Conservation (phyloP, 495 filamentous ascomycete genomes). For the Poronia punctata region DNA sequence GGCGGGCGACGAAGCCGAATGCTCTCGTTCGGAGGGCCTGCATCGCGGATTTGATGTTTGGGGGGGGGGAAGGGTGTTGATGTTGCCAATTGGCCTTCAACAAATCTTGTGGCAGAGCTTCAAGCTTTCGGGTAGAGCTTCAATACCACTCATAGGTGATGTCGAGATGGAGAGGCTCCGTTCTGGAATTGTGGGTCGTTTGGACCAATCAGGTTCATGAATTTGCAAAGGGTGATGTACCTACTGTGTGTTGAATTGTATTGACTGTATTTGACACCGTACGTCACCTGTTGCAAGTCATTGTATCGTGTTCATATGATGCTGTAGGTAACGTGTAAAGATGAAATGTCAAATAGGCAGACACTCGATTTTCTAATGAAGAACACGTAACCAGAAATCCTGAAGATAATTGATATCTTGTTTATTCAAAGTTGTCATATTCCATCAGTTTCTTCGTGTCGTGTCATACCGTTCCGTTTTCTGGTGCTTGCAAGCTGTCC, state of each 20-base stretch:
- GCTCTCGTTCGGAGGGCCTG: slow-evolving; percentile 39
- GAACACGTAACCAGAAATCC: too few relatives aligned
- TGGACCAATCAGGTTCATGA: slow-evolving; percentile 12
- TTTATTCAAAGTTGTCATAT: slow-evolving; percentile 1
- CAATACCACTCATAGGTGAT: slow-evolving; percentile 1
- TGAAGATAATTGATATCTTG: too few relatives aligned
- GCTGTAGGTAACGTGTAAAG: too few relatives aligned
- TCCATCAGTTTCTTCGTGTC: slow-evolving; percentile 11
- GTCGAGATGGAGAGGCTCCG: slow-evolving; percentile 16
- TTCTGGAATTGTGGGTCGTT: slow-evolving; percentile 9
- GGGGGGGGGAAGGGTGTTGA: too few relatives aligned
- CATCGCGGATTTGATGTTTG: slow-evolving; percentile 31
- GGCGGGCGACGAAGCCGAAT: slow-evolving; percentile 30
- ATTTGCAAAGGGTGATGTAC: slow-evolving; percentile 10
- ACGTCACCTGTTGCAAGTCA: not conserved
- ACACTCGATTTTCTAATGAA: too few relatives aligned
- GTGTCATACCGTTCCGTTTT: slow-evolving; percentile 15
- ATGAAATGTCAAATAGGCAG: too few relatives aligned
- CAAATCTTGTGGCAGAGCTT: slow-evolving; percentile 7
- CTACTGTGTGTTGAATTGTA: slow-evolving; percentile 6
- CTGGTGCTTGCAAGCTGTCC: slow-evolving; percentile 27
- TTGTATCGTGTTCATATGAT: too few relatives aligned
- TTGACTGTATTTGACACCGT: slow-evolving; percentile 1
- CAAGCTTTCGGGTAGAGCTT: too few relatives aligned
- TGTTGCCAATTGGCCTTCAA: slow-evolving; percentile 21